Evolutionary conservation across 163 green algal species (phyloP), one percentile per base, ranked within the genome.

Genomic region (Volvox carteri): DNA sequence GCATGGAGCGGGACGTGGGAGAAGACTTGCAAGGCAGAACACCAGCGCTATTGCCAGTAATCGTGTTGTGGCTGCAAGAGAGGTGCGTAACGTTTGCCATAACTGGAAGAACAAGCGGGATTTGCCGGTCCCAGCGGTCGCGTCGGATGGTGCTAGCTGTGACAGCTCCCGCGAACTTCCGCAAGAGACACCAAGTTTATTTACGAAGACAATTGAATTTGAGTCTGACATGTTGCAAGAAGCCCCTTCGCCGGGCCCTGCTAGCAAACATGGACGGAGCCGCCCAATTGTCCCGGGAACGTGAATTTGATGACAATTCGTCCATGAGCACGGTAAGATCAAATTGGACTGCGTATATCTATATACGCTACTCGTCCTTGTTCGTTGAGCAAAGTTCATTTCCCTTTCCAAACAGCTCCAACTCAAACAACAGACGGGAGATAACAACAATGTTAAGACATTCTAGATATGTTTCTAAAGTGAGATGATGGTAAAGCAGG

Each of bases 211-310:
- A 2, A 4, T 72, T 37, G 19, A 7, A 72, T 72, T 35, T 39
- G 18, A 37, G 60, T 37, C 37, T 19, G 23, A 23, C 37, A 28
- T 6, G 28, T 72, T 48, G 30, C 67, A 76, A 35, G 35, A n/a
- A n/a, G n/a, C n/a, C n/a, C n/a, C n/a, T n/a, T n/a, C n/a, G n/a
- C n/a, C n/a, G n/a, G n/a, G n/a, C n/a, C n/a, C n/a, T n/a, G n/a
- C n/a, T n/a, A n/a, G n/a, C 33, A 21, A 39, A 58, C 37, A 35
- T 78, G 33, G 70, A 56, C 70, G 70, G 70, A 78, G 70, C 70
- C 37, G 70, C 39, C 70, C 70, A 21, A 37, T 46, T 23, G 70
- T 52, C 70, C 33, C 39, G 1, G 37, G 39, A 19, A 37, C 19
- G 19, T 8, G 18, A 33, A 37, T 16, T 19, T 19, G 30, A 76